These are phyloP conservation scores for Alternaria consortialis DNA, from an alignment of 2,329 filamentous ascomycete species.

Conservation along the genomic window DNA sequence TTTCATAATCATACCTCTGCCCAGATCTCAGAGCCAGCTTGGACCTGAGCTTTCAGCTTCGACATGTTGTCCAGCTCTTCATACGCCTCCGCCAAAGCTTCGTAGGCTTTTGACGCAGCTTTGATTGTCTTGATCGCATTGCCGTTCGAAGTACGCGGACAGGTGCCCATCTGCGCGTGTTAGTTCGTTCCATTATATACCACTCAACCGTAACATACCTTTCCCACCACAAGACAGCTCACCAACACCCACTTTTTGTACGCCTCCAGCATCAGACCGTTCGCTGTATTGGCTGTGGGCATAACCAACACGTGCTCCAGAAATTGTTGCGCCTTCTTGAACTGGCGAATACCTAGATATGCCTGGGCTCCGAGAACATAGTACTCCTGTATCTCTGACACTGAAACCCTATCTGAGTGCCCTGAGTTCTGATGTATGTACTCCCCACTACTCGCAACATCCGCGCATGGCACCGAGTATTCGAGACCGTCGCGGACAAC, in stretches of 20 bases:
- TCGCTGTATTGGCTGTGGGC: slow-evolving; percentile 72
- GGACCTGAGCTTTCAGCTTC: slow-evolving; percentile 70
- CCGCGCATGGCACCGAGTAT: slow-evolving; percentile 52
- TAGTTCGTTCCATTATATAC: not conserved
- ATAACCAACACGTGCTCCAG: slow-evolving; percentile 64
- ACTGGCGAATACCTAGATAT: slow-evolving; percentile 57
- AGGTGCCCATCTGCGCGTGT: slow-evolving; percentile 53
- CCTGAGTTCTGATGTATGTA: slow-evolving; percentile 70
- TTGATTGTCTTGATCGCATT: slow-evolving; percentile 66
- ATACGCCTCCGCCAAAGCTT: slow-evolving; percentile 74
- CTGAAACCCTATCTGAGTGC: slow-evolving; percentile 64
- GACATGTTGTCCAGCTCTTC: slow-evolving; percentile 56
- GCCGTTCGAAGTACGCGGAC: slow-evolving; percentile 66
- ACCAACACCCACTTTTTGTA: slow-evolving; percentile 92
- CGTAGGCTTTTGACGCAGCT: slow-evolving; percentile 73
- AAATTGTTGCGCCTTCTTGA: slow-evolving; percentile 56
- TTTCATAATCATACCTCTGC: slow-evolving; percentile 56
- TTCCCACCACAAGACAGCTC: slow-evolving; percentile 75
- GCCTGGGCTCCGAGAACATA: slow-evolving; percentile 61
- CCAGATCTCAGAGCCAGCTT: slow-evolving; percentile 69
- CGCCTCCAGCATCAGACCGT: slow-evolving; percentile 83
- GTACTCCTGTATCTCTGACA: slow-evolving; percentile 63
- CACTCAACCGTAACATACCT: slow-evolving; percentile 50
- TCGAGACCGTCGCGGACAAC: slow-evolving; percentile 46
- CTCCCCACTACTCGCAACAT: slow-evolving; percentile 56